phyloP scores from a whole-genome alignment of 768 basidiomycete species.

The Tricholomella constricta region DNA sequence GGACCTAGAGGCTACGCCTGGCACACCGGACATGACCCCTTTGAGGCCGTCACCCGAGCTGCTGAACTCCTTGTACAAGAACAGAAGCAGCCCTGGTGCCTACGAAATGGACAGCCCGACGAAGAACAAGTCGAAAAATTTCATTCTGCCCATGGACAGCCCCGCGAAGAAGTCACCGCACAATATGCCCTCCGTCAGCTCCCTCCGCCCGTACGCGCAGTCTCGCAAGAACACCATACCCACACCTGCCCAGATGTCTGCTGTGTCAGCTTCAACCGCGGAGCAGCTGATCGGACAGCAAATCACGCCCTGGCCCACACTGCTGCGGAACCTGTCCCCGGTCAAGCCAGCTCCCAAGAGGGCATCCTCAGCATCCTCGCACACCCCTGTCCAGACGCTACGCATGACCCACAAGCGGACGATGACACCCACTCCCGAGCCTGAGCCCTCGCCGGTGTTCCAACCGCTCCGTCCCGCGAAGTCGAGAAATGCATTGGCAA shows the following conservation, averaged over 20 bases:
- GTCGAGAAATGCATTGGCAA: constrained; percentile 22
- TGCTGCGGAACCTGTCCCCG: constrained; percentile 33
- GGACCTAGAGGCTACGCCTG: constrained; percentile 79
- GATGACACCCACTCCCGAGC: constrained; percentile 57
- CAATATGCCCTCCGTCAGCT: constrained; percentile 42
- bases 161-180: constrained; percentile 23
- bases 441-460: constrained; percentile 60
- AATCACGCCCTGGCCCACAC: constrained; percentile 63
- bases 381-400: constrained; percentile 21
- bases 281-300: constrained; percentile 47
- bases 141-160: not conserved
- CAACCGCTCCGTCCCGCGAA: constrained; percentile 57
- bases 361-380: constrained; percentile 10
- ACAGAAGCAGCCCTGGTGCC: constrained; percentile 17
- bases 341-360: constrained; percentile 28
- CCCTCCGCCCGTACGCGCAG: constrained; percentile 52
- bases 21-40: constrained; percentile 50
- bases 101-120: constrained; percentile 31
- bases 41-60: constrained; percentile 37
- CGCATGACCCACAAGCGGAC: constrained; percentile 53
- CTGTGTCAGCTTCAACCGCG: not conserved
- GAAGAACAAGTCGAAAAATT: constrained; percentile 26
- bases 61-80: constrained; percentile 11
- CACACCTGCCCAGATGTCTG: not conserved
- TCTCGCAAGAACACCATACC: constrained; percentile 20